Evolutionary conservation across 2,329 filamentous ascomycete genomes (phyloP).

Genomic region (Trichoderma endophyticum): DNA sequence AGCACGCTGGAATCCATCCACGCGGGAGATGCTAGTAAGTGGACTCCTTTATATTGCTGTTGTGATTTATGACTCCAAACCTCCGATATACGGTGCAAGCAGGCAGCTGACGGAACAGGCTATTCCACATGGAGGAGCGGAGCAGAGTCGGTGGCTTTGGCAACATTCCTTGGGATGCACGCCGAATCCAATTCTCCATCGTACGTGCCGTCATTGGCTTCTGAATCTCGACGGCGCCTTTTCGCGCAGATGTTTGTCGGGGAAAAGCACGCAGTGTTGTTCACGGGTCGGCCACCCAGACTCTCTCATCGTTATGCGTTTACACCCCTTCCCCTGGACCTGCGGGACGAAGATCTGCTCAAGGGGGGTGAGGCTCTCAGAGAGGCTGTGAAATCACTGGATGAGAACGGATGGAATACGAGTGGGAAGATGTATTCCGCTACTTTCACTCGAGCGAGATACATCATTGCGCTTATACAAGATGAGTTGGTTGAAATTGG

Average conservation of each 20-base stretch:
- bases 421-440: constrained; percentile 40
- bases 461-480: constrained; percentile 47
- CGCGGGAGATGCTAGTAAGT: constrained; percentile 40
- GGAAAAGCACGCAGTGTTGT: constrained; percentile 51
- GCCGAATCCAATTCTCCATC: constrained; percentile 24
- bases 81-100: not conserved
- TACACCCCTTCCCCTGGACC: constrained; percentile 52
- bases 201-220: constrained; percentile 34
- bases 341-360: constrained; percentile 48
- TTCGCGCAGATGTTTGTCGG: constrained; percentile 38
- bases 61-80: not conserved
- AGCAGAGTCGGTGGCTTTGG: constrained; percentile 36
- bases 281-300: constrained; percentile 53
- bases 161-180: constrained; percentile 38
- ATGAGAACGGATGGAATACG: constrained; percentile 52
- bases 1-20: constrained; percentile 37
- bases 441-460: constrained; percentile 46
- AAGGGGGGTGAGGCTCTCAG: constrained; percentile 34
- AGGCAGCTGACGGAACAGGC: constrained; percentile 25
- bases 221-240: constrained; percentile 33
- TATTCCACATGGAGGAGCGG: constrained; percentile 37
- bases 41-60: not conserved
- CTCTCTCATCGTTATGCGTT: constrained; percentile 52
- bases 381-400: constrained; percentile 32
- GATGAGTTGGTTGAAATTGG: constrained; percentile 60